Evolutionary conservation across 768 basidiomycete species (phyloP).

Genomic region (Lactarius evosmus): DNA sequence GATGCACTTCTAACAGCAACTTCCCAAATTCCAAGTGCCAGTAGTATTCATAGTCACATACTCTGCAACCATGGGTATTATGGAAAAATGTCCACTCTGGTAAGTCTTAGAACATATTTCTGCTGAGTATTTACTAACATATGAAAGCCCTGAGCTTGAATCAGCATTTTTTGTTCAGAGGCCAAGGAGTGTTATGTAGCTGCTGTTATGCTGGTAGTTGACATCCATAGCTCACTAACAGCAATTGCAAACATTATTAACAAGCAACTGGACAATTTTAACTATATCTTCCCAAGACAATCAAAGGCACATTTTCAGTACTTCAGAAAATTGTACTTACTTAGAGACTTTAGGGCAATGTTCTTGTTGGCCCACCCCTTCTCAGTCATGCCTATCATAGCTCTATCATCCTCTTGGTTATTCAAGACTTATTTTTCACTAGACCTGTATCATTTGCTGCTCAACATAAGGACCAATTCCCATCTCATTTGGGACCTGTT

Average conservation of each 20-base stretch:
- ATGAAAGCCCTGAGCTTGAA: background rate
- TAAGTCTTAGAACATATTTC: too few species aligned
- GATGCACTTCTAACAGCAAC: too few species aligned
- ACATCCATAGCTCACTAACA: background rate
- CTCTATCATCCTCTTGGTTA: background rate
- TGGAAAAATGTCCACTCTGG: too few species aligned
- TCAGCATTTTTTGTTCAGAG: background rate
- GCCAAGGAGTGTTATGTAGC: background rate
- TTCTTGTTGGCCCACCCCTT: background rate
- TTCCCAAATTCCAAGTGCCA: too few species aligned
- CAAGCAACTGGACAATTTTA: accelerated
- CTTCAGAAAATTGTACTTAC: accelerated
- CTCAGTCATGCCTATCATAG: background rate
- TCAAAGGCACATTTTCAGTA: background rate
- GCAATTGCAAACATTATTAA: background rate
- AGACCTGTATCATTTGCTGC: background rate
- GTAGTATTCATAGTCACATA: too few species aligned
- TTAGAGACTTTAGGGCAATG: background rate
- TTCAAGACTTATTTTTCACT: background rate
- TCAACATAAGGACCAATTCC: background rate
- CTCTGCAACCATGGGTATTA: too few species aligned
- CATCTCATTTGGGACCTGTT: background rate
- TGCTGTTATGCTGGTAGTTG: background rate
- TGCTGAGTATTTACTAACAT: too few species aligned
- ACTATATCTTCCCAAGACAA: background rate